A percentile compares a stretch with the other conserved stretches of the same genome.
Conservation (phyloP, 371 early-diverging fungal species). For the Rhizopus sp. region DNA sequence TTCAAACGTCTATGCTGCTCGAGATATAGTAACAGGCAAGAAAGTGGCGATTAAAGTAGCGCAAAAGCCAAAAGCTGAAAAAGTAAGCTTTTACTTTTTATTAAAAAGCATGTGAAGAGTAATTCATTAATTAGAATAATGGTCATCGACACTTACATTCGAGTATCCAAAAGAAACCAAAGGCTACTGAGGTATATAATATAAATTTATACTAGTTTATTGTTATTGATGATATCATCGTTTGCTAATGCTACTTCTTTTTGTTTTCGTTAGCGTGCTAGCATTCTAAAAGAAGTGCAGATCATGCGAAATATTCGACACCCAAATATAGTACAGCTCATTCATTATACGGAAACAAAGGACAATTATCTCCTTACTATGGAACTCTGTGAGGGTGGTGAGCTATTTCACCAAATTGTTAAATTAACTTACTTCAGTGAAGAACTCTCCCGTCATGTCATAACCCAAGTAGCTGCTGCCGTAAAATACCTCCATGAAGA, state of each 20-base stretch:
- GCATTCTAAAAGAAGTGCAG: slow-evolving; percentile 79
- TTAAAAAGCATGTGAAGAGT: slow-evolving; percentile 49
- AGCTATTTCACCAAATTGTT: slow-evolving; percentile 85
- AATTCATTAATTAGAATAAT: slow-evolving; percentile 30
- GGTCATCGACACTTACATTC: slow-evolving; percentile 29
- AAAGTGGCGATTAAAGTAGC: slow-evolving; percentile 81
- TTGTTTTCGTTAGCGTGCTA: slow-evolving; percentile 54
- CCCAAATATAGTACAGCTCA: slow-evolving; percentile 72
- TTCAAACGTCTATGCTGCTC: slow-evolving; percentile 75
- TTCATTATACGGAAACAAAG: slow-evolving; percentile 57
- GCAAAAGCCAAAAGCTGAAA: slow-evolving; percentile 54
- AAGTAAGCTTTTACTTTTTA: slow-evolving; percentile 57
- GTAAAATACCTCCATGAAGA: slow-evolving; percentile 89
- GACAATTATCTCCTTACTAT: slow-evolving; percentile 75
- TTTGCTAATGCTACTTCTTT: neutral
- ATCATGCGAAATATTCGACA: slow-evolving; percentile 81
- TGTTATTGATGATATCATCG: slow-evolving; percentile 21
- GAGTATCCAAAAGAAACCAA: slow-evolving; percentile 29
- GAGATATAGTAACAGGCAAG: slow-evolving; percentile 50
- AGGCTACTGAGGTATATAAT: slow-evolving; percentile 32
- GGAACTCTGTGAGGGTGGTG: slow-evolving; percentile 86
- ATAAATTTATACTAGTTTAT: neutral
- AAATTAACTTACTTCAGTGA: slow-evolving; percentile 81
- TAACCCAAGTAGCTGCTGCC: slow-evolving; percentile 87
- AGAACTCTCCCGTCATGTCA: slow-evolving; percentile 76